These are phyloP conservation scores for Bipolaris zeicola DNA, from an alignment of 2,329 filamentous ascomycete species.

Conservation along the genomic window DNA sequence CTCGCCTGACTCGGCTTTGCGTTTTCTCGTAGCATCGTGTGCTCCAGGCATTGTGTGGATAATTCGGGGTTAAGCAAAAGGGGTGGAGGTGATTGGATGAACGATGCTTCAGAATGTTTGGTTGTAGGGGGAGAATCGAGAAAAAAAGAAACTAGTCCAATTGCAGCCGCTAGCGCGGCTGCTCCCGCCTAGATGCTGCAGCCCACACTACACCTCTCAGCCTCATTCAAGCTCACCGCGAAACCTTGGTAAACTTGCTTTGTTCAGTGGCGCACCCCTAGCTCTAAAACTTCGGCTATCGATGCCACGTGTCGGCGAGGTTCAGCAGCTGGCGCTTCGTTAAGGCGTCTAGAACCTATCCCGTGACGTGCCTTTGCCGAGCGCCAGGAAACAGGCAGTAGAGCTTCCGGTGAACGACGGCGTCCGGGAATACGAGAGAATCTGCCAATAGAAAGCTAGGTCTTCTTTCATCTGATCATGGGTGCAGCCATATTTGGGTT, in stretches of 20 bases:
- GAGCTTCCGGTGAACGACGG: background rate
- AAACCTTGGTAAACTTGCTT: background rate
- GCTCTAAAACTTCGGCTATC: background rate
- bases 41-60: slow-evolving; percentile 16
- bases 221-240: slow-evolving; percentile 2
- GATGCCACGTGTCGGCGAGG: slow-evolving; percentile 8
- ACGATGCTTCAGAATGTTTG: slow-evolving; percentile 1
- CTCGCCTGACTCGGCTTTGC: slow-evolving; percentile 44
- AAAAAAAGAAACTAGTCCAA: slow-evolving; percentile 14
- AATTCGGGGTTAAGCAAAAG: background rate
- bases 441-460: slow-evolving; percentile 3
- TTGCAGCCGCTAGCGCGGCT: slow-evolving; percentile 16
- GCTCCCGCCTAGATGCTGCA: background rate
- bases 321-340: slow-evolving; percentile 2
- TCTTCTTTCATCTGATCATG: slow-evolving; percentile 1
- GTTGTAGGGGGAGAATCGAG: background rate
- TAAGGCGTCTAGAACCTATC: slow-evolving; percentile 7
- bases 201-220: slow-evolving; percentile 1
- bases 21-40: slow-evolving; percentile 38
- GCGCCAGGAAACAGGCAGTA: background rate
- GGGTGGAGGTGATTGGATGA: slow-evolving; percentile 10
- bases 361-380: background rate
- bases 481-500: slow-evolving; percentile 6
- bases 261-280: background rate
- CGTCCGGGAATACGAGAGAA: slow-evolving; percentile 1